Evolutionary conservation across 192 early-diverging fungal genomes (phyloP).

Genomic region (Coemansia sp.): DNA sequence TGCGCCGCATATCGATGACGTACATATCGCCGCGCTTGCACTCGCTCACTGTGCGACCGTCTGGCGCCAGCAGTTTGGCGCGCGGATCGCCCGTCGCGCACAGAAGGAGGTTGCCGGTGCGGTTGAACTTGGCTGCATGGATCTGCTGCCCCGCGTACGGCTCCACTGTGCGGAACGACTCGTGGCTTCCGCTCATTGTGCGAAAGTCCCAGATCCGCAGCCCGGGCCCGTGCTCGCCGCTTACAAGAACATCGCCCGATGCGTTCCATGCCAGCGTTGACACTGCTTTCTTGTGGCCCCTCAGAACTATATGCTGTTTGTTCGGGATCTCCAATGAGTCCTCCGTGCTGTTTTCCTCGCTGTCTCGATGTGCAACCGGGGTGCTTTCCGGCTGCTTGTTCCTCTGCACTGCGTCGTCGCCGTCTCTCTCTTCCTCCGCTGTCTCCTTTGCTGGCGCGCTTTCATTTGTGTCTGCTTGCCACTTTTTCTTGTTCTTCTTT

Average conservation of each 20-base stretch:
- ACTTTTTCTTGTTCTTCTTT: constrained; percentile 45
- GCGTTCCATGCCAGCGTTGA: constrained; percentile 83
- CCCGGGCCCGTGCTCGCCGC: constrained; percentile 78
- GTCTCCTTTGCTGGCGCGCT: not conserved
- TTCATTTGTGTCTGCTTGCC: not conserved
- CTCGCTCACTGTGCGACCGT: constrained; percentile 70
- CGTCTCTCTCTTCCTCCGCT: not conserved
- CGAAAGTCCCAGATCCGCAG: constrained; percentile 91
- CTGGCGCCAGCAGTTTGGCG: constrained; percentile 74
- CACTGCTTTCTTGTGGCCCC: constrained; percentile 29
- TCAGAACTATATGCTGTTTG: constrained; percentile 10
- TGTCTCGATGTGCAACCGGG: not conserved
- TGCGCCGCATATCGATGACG: constrained; percentile 81
- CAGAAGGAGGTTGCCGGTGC: constrained; percentile 72
- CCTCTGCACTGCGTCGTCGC: not conserved
- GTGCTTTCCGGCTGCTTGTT: too few species aligned
- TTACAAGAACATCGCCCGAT: constrained; percentile 70
- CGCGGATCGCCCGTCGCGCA: constrained; percentile 74
- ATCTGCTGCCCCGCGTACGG: constrained; percentile 81
- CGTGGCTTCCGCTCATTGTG: constrained; percentile 69
- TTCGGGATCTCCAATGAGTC: constrained; percentile 4
- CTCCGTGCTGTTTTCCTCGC: not conserved
- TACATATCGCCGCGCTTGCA: constrained; percentile 93
- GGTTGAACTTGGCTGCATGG: constrained; percentile 74
- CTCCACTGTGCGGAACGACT: constrained; percentile 77